Evolutionary conservation across 1,284 basidiomycete species (phyloP), one percentile per base, ranked within the genome.

Genomic region (Lignosus rhinocerotis): DNA sequence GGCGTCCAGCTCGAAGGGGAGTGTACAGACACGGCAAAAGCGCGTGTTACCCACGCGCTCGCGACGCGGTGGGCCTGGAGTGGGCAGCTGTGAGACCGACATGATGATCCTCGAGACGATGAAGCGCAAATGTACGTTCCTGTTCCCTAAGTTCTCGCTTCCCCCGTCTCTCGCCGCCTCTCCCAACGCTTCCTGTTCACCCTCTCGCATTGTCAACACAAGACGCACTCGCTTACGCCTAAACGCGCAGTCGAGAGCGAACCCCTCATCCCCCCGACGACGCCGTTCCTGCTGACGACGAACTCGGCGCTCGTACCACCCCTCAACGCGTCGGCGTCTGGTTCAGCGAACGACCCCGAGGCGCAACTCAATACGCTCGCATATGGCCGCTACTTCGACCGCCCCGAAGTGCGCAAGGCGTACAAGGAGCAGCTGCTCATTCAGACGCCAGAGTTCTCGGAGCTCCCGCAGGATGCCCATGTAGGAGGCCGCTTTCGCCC

Each of bases 61-160:
- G 55, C 81, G 91, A 64, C 83, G 92, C 58, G 88, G 90, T 51
- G 90, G 89, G 4, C 87, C 88, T 39, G 88, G 87, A 38, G 83
- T 90, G 50, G 89, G 90, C 56, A 85, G 73, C 61, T 86, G 85
- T 70, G 90, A 93, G 63, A 76, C 88, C 31, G 93, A 96, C 76
- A 70, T 86, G 60, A 88, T 93, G 85, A 90, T 96, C 70, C 74
- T 94, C 61, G 92, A 94, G 67, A 89, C 87, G 67, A 81, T 91
- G 67, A 85, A 85, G 72, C 83, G 90, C 68, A 85, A 82, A 78
- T 80, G 93, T 94, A 73, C 72, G 91, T 84, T 38, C 52, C 32
- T 19, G 7, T 56, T 48, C 32, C 31, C 8, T 34, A 10, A 12
- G 19, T 17, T 12, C 38, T 51, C 5, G 21, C 21, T 17, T 3